Evolutionary conservation across 495 filamentous ascomycete species (phyloP).

Genomic region (Glonium stellatum): DNA sequence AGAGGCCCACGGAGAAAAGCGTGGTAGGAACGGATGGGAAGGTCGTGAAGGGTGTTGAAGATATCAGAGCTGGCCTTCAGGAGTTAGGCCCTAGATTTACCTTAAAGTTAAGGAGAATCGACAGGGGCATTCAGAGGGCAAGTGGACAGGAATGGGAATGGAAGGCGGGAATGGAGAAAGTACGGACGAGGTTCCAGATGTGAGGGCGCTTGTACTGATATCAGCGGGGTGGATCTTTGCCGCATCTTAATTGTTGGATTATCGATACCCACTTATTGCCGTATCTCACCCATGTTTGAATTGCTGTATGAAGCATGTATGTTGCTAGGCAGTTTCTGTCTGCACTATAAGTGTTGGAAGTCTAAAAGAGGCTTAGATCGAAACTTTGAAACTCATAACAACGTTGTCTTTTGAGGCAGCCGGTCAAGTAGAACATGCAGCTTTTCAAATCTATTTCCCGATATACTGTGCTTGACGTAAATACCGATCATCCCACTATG

Average conservation of each 20-base stretch:
- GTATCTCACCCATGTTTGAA: too few relatives aligned
- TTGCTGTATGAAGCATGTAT: too few relatives aligned
- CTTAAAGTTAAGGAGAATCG: conserved; percentile 80
- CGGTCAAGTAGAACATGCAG: too few relatives aligned
- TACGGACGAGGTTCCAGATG: conserved; percentile 77
- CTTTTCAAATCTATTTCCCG: too few relatives aligned
- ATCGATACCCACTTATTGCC: neutral
- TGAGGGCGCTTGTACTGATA: neutral
- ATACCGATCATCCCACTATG: neutral
- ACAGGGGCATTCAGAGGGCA: conserved; percentile 76
- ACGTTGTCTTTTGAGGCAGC: too few relatives aligned
- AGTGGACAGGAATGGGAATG: conserved; percentile 91
- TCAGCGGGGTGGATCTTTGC: neutral
- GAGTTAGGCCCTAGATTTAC: conserved; percentile 82
- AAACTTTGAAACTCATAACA: too few relatives aligned
- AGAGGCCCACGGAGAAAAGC: conserved; percentile 73
- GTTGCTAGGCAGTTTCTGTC: too few relatives aligned
- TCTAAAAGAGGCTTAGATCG: too few relatives aligned
- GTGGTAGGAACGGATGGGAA: conserved; percentile 84
- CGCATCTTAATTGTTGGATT: neutral
- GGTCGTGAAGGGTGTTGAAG: conserved; percentile 71
- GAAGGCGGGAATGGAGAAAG: conserved; percentile 89
- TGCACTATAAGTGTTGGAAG: too few relatives aligned
- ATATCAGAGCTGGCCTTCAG: conserved; percentile 75
- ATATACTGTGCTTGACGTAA: too few relatives aligned